Conservation (phyloP, 805 yeast genomes). For the Isabelozyma heimii region DNA sequence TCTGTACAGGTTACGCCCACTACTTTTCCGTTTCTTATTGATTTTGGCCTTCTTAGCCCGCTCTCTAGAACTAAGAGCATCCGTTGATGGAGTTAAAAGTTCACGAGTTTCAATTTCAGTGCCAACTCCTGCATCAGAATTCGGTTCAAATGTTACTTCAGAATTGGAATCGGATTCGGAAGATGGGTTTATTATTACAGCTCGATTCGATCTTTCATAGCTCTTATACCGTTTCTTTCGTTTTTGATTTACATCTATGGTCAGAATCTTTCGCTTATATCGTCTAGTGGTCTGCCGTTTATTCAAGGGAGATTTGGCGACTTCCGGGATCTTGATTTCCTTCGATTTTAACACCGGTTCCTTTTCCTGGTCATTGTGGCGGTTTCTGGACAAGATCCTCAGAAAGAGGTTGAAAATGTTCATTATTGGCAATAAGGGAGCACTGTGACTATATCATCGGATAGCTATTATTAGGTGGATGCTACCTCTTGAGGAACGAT, state of each 20-base stretch:
- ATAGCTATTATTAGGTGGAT: too few relatives aligned
- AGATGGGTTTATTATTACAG: not conserved
- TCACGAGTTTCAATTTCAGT: not conserved
- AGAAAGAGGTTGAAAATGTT: not conserved
- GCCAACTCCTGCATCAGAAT: not conserved
- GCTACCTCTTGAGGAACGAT: too few relatives aligned
- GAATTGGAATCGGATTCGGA: not conserved
- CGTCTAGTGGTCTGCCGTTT: not conserved
- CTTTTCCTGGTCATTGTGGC: not conserved
- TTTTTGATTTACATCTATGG: not conserved
- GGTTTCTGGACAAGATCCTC: not conserved
- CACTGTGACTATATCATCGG: too few relatives aligned
- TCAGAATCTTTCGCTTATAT: not conserved
- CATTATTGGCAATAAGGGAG: not conserved
- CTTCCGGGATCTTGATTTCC: not conserved
- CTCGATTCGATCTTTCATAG: not conserved
- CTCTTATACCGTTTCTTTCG: not conserved
- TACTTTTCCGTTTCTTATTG: not conserved
- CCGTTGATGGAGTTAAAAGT: not conserved
- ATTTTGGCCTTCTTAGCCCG: not conserved
- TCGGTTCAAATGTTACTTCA: not conserved
- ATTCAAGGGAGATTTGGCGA: not conserved
- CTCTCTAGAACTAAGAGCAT: not conserved
- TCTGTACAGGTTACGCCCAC: not conserved
- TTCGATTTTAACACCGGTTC: not conserved